A percentile compares a stretch with the other conserved stretches of the same genome.
Evolutionary conservation across 1,284 basidiomycete species (phyloP).

Genomic region (Psilocybe mexicana): DNA sequence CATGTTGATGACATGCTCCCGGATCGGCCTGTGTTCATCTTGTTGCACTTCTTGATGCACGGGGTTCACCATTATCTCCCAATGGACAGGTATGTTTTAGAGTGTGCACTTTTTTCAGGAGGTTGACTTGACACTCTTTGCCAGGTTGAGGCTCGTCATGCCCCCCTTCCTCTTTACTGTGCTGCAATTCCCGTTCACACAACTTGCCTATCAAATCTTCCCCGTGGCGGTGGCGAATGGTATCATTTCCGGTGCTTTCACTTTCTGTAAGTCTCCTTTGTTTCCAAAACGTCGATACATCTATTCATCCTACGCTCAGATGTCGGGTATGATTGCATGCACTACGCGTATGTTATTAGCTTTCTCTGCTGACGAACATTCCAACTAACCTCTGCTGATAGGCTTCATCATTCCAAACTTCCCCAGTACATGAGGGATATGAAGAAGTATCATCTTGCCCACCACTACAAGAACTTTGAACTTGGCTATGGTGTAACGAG

Average conservation of each 20-base stretch:
- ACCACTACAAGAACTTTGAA: conserved; percentile 98
- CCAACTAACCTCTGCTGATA: conserved; percentile 27
- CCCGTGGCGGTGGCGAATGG: conserved; percentile 88
- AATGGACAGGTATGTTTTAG: conserved; percentile 74
- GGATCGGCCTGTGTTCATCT: conserved; percentile 79
- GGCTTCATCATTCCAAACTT: conserved; percentile 87
- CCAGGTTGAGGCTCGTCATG: conserved; percentile 92
- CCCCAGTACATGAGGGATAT: conserved; percentile 87
- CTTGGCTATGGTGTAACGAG: conserved; percentile 97
- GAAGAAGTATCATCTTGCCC: conserved; percentile 99
- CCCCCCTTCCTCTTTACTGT: conserved; percentile 84
- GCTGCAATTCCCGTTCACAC: conserved; percentile 88
- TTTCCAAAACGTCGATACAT: background rate
- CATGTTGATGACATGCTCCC: conserved; percentile 93
- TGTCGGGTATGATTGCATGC: conserved; percentile 89
- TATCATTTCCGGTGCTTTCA: conserved; percentile 88
- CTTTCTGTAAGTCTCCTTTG: conserved; percentile 73
- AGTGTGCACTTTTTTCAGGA: conserved; percentile 1
- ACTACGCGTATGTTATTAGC: conserved; percentile 70
- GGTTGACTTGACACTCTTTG: conserved; percentile 14
- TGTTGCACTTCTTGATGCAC: conserved; percentile 92
- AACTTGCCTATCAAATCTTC: conserved; percentile 83
- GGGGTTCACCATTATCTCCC: conserved; percentile 98
- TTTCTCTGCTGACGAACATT: background rate
- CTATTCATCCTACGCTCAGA: conserved; percentile 44